Evolutionary conservation across 2,329 filamentous ascomycete species (phyloP).

Genomic region (Pyricularia sp.): DNA sequence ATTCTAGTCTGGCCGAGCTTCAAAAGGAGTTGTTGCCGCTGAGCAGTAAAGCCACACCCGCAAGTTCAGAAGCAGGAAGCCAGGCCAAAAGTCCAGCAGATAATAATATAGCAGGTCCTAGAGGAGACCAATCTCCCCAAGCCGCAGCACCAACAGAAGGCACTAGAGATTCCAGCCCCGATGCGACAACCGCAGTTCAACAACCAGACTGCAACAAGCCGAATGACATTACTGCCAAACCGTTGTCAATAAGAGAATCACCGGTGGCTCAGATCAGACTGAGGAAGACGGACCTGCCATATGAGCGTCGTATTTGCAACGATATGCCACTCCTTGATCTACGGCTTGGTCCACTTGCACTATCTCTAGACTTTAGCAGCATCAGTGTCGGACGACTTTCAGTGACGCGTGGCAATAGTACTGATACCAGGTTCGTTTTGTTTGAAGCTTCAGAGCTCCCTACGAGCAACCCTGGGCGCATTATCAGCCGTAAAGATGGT

Average conservation of each 20-base stretch:
- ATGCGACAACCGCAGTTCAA: background rate
- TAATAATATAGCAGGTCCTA: background rate
- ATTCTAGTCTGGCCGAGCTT: too few relatives aligned
- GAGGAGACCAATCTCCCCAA: background rate
- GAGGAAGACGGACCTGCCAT: background rate
- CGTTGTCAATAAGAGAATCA: background rate
- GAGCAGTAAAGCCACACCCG: too few relatives aligned
- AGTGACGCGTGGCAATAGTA: too few relatives aligned
- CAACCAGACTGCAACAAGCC: background rate
- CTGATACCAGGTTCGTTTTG: too few relatives aligned
- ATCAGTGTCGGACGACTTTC: too few relatives aligned
- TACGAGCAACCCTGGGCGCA: too few relatives aligned
- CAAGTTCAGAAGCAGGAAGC: too few relatives aligned
- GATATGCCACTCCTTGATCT: background rate
- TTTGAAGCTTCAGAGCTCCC: too few relatives aligned
- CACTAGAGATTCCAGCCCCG: background rate
- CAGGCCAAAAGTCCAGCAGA: background rate
- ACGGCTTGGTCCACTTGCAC: too few relatives aligned
- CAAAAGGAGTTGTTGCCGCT: too few relatives aligned
- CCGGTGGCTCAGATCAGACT: background rate
- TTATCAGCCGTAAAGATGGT: too few relatives aligned
- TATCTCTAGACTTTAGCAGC: too few relatives aligned
- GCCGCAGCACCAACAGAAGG: background rate
- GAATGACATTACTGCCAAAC: background rate
- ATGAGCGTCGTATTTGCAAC: background rate